Evolutionary conservation across 192 early-diverging fungal species (phyloP), one percentile per base, ranked within the genome.

Genomic region (Geranomyces michiganensis): DNA sequence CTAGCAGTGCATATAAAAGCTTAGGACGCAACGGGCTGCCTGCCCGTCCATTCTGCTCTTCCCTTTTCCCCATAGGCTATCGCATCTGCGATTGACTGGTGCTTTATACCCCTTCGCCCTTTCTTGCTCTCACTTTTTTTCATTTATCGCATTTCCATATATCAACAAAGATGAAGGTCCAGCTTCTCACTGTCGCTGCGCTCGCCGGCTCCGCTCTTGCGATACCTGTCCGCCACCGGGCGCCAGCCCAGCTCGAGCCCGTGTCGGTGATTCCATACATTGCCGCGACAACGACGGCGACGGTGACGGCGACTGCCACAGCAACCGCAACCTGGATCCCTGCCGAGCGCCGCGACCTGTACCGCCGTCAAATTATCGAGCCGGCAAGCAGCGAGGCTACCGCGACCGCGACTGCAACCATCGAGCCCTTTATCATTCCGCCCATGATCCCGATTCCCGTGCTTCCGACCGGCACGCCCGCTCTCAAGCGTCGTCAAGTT

Each of bases 171-270:
- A 53, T 53, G 51, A 53, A 26, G 51, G 19, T 26, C 17, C 51
- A n/a, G 17, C 24, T 53, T 53, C 24, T 53, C 51, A 26, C 51
- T 53, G n/a, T 53, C 24, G 51, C 51, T 6, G 51, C 51, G 4
- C 51, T 53, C 24, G 51, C 51, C 7, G 51, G 51, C 51, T 53
- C 51, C 24, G 51, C 17, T 15, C 51, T 53, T 26, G 51, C 51
- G 7, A 26, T 53, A 6, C 51, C 51, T 17, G 51, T 53, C 51
- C 51, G 51, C 51, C 51, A 53, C 7, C 51, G 51, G 3, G 51
- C 51, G n/a, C 51, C 51, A 53, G 51, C 51, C 51, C 51, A 53
- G 51, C 51, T 53, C 15, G 24, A 53, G 19, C 6, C 19, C 4
- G 51, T 24, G n/a, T 26, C 19, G n/a, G n/a, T n/a, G n/a, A 53